These are phyloP conservation scores for Mycena albidolilacea DNA, from an alignment of 768 basidiomycete genomes.

Conservation along the genomic window DNA sequence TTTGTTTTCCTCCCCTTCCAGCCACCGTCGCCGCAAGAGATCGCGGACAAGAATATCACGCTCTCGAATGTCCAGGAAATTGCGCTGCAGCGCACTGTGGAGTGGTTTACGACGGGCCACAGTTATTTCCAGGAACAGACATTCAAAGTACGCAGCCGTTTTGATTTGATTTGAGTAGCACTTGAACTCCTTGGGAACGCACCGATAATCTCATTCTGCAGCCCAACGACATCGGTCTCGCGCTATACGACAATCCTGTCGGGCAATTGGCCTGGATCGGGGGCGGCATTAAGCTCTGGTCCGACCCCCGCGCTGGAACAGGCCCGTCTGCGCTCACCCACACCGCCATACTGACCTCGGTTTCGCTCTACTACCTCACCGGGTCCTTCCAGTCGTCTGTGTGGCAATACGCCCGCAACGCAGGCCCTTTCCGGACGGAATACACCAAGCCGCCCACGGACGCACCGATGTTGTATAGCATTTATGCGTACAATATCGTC, in stretches of 20 bases:
- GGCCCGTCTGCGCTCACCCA: slow-evolving; percentile 17
- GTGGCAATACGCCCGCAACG: slow-evolving; percentile 38
- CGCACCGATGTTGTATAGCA: slow-evolving; percentile 33
- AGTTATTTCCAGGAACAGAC: slow-evolving; percentile 18
- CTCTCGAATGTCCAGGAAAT: slow-evolving; percentile 19
- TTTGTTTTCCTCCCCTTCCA: slow-evolving; percentile 30
- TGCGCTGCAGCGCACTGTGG: slow-evolving; percentile 14
- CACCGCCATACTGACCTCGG: slow-evolving; percentile 39
- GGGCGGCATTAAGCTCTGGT: slow-evolving; percentile 38
- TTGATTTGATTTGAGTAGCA: too few species aligned
- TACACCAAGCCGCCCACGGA: slow-evolving; percentile 30
- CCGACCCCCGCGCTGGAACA: slow-evolving; percentile 36
- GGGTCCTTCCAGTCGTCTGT: slow-evolving; percentile 40
- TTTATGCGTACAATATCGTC: slow-evolving; percentile 25
- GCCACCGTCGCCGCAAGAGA: slow-evolving; percentile 20
- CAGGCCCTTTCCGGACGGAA: background rate
- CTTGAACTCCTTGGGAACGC: background rate
- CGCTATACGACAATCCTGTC: slow-evolving; percentile 45
- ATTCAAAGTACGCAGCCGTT: background rate
- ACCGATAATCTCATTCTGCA: background rate
- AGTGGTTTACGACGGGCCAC: slow-evolving; percentile 18
- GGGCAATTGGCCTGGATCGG: slow-evolving; percentile 46
- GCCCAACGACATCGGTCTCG: slow-evolving; percentile 46
- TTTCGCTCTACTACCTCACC: slow-evolving; percentile 47
- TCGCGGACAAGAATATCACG: slow-evolving; percentile 23